Evolutionary conservation across 176 grass and related monocot species (phyloP).

Genomic region (Musa schizocarpa): DNA sequence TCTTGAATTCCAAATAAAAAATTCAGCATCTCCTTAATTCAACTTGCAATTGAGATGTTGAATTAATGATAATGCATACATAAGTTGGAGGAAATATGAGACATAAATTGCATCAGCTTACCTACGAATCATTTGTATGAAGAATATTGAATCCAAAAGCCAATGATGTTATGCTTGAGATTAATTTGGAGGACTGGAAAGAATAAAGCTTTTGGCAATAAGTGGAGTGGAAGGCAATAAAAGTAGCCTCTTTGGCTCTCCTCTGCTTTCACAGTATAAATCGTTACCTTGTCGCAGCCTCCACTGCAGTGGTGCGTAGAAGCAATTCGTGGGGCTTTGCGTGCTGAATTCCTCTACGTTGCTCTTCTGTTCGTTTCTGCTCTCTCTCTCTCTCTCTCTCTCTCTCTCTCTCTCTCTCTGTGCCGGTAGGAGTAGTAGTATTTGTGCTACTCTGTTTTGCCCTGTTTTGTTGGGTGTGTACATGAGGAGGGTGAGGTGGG

Average conservation of each 20-base stretch:
- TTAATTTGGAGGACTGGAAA: background rate
- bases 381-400: background rate
- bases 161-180: background rate
- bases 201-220: background rate
- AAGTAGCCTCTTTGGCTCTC: constrained; percentile 3
- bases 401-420: background rate
- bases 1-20: too few species aligned
- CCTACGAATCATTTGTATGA: too few species aligned
- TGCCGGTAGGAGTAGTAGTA: constrained; percentile 2
- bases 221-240: constrained; percentile 31
- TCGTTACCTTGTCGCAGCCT: constrained; percentile 1
- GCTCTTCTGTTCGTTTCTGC: too few species aligned
- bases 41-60: too few species aligned
- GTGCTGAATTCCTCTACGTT: constrained; percentile 24
- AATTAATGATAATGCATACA: too few species aligned
- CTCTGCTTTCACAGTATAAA: background rate
- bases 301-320: constrained; percentile 22
- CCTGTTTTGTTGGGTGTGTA: constrained; percentile 1
- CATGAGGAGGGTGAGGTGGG: background rate
- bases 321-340: constrained; percentile 51
- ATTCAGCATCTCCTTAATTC: too few species aligned
- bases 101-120: too few species aligned
- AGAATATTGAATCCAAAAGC: background rate
- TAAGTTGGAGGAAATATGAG: too few species aligned
- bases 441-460: constrained; percentile 2